Percentiles rank a stretch among this genome's conserved stretches.
phyloP scores from a whole-genome alignment of 257 asterid genomes.

The Coffea canephora region DNA sequence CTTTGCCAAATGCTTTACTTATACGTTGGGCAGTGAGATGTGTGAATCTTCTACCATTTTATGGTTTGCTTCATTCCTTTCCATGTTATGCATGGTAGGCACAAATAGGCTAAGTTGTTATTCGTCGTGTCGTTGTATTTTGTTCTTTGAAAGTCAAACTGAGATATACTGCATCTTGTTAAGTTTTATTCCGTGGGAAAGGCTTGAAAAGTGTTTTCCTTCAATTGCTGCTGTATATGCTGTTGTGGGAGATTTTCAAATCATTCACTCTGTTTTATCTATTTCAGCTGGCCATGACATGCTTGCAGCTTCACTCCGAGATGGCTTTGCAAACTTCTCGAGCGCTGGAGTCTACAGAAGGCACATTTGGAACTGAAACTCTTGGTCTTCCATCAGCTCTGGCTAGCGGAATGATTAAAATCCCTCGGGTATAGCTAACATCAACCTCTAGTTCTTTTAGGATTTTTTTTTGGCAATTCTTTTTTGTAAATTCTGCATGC shows the following conservation, averaged over 20 bases:
- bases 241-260: not conserved
- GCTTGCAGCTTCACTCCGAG: constrained; percentile 90
- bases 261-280: not conserved
- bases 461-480: not conserved
- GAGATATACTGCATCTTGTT: not conserved
- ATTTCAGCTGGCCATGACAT: constrained; percentile 80
- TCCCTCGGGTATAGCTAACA: constrained; percentile 36
- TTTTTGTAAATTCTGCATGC: not conserved
- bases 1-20: not conserved
- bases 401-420: constrained; percentile 43
- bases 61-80: not conserved
- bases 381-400: constrained; percentile 44
- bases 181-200: not conserved
- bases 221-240: not conserved
- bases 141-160: not conserved
- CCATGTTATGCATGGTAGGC: not conserved
- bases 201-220: not conserved
- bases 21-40: not conserved
- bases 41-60: not conserved
- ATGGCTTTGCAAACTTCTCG: constrained; percentile 90
- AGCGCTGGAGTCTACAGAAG: constrained; percentile 54
- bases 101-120: not conserved
- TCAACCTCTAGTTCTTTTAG: not conserved
- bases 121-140: not conserved
- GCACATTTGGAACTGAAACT: constrained; percentile 24